A percentile compares a stretch with the other conserved stretches of the same genome.
These are phyloP conservation scores for Tolypocladium guangdongense DNA, from an alignment of 2,329 filamentous ascomycete species.

Conservation along the genomic window DNA sequence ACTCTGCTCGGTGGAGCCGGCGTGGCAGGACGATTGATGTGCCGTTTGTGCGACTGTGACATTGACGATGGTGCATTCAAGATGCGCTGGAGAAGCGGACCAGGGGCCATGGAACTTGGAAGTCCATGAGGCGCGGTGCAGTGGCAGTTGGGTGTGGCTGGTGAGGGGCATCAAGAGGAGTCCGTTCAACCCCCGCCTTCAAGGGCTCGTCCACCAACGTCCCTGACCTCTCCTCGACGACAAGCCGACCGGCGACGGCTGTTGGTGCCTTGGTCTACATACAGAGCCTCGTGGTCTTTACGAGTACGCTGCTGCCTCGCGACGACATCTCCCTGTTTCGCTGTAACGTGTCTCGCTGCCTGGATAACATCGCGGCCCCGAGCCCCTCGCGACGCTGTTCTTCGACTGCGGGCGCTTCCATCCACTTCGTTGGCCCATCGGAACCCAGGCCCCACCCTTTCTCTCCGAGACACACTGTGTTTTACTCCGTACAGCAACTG, in stretches of 20 bases:
- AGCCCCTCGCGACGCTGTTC: neutral
- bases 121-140: neutral
- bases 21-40: neutral
- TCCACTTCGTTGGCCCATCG: neutral
- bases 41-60: neutral
- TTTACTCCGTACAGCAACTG: neutral
- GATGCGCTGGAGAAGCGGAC: neutral
- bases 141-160: neutral
- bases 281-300: neutral
- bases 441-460: neutral
- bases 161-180: neutral
- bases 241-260: neutral
- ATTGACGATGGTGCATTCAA: neutral
- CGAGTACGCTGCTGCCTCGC: neutral
- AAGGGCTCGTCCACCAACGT: neutral
- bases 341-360: neutral
- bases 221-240: neutral
- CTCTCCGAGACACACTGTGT: neutral
- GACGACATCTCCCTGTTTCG: neutral
- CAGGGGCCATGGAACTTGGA: neutral
- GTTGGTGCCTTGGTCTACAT: neutral
- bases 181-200: neutral
- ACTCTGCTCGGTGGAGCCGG: neutral
- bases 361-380: neutral
- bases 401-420: neutral